Conservation (phyloP, 305 asterid species). For the Plantago rigida region DNA sequence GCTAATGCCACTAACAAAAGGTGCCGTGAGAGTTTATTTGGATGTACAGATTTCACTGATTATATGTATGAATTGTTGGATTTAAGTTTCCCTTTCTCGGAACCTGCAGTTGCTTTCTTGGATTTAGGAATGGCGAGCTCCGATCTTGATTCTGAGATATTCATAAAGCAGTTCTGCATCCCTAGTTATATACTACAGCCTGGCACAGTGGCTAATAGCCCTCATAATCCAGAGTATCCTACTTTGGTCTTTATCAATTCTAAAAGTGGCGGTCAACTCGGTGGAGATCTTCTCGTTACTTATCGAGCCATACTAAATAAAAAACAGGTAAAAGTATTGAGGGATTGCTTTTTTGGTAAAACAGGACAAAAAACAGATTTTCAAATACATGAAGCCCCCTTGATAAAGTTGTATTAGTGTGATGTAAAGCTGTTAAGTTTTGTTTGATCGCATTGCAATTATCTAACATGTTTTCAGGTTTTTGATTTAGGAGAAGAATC, state of each 20-base stretch:
- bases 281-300: constrained; percentile 70
- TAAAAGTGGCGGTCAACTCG: constrained; percentile 89
- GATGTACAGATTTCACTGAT: too few relatives aligned
- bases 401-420: background rate
- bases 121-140: constrained; percentile 27
- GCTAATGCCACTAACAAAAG: too few relatives aligned
- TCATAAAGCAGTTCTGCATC: constrained; percentile 46
- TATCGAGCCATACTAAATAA: constrained; percentile 53
- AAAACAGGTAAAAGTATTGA: constrained; percentile 46
- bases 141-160: constrained; percentile 30
- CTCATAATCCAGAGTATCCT: constrained; percentile 53
- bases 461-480: constrained; percentile 42
- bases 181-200: constrained; percentile 48
- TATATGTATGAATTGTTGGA: background rate
- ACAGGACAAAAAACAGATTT: too few relatives aligned
- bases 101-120: background rate
- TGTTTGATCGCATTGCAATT: background rate
- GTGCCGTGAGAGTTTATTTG: too few relatives aligned
- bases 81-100: background rate
- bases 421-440: too few relatives aligned
- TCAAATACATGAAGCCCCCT: too few relatives aligned
- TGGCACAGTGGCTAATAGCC: background rate
- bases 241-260: constrained; percentile 84
- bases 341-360: background rate
- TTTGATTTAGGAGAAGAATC: constrained; percentile 75